Percentiles rank a stretch among this genome's conserved stretches.
phyloP scores from a whole-genome alignment of 768 basidiomycete species.

The Cystobasidium ongulense region DNA sequence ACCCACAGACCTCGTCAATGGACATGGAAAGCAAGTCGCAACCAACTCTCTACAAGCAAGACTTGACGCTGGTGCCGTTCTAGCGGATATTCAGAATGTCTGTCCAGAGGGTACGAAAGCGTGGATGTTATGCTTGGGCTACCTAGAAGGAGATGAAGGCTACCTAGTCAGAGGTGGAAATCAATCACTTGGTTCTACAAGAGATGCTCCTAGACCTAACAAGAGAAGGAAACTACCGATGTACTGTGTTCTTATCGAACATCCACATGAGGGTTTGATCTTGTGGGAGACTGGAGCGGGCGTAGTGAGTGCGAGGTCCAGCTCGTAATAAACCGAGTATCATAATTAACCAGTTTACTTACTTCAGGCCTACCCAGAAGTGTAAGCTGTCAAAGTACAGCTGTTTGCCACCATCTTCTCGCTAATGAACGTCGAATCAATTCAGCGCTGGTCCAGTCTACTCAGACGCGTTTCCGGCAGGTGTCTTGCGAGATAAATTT shows the following conservation, averaged over 20 bases:
- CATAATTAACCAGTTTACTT: too few relatives aligned
- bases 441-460: not conserved
- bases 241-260: conserved; percentile 24
- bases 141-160: conserved; percentile 25
- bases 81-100: not conserved
- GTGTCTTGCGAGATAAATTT: not conserved
- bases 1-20: too few relatives aligned
- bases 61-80: not conserved
- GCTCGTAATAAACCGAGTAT: too few relatives aligned
- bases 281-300: conserved; percentile 27
- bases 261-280: conserved; percentile 22
- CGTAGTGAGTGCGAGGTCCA: not conserved
- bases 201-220: not conserved
- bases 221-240: conserved; percentile 20
- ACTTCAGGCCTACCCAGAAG: not conserved
- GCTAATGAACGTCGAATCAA: too few relatives aligned
- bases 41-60: not conserved
- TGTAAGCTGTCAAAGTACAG: not conserved
- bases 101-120: conserved; percentile 29
- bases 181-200: conserved; percentile 1
- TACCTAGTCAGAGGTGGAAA: conserved; percentile 26
- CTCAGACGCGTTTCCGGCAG: not conserved
- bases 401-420: too few relatives aligned
- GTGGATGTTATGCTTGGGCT: conserved; percentile 24
- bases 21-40: too few relatives aligned